Conservation (phyloP, 23 red algal genomes). For the Chondrus crispus region DNA sequence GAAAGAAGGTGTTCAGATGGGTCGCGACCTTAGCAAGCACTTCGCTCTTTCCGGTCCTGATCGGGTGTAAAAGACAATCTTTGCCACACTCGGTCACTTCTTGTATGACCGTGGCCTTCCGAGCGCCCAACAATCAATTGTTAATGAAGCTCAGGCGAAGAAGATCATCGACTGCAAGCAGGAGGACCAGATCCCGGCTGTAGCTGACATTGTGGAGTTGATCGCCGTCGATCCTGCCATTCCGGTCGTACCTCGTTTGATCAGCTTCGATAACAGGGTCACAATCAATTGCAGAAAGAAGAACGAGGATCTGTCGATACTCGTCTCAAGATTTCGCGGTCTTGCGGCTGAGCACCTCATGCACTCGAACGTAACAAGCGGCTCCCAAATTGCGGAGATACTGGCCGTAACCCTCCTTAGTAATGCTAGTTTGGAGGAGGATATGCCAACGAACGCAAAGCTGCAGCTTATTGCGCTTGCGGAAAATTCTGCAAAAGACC, state of each 20-base stretch:
- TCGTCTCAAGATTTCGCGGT: not conserved
- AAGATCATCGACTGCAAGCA: not conserved
- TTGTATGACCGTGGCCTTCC: not conserved
- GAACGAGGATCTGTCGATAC: not conserved
- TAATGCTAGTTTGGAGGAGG: not conserved
- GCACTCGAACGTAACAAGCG: not conserved
- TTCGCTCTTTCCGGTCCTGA: not conserved
- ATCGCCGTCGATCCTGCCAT: not conserved
- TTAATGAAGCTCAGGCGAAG: not conserved
- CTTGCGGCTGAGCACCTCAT: not conserved
- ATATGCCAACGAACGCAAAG: not conserved
- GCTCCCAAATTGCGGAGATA: not conserved
- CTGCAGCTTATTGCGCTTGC: not conserved
- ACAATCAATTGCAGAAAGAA: not conserved
- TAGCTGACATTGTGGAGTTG: not conserved
- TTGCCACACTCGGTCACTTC: not conserved
- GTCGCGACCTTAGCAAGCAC: not conserved
- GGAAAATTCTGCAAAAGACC: too few species aligned
- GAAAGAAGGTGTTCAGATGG: not conserved
- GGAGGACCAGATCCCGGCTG: not conserved
- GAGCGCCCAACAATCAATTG: not conserved
- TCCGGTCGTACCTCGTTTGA: not conserved
- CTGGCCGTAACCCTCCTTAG: not conserved
- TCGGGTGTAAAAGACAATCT: not conserved
- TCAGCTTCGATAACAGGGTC: not conserved